A percentile compares a stretch with the other conserved stretches of the same genome.
Conservation (phyloP, 164 flowering plant species). For the Buxus sempervirens region DNA sequence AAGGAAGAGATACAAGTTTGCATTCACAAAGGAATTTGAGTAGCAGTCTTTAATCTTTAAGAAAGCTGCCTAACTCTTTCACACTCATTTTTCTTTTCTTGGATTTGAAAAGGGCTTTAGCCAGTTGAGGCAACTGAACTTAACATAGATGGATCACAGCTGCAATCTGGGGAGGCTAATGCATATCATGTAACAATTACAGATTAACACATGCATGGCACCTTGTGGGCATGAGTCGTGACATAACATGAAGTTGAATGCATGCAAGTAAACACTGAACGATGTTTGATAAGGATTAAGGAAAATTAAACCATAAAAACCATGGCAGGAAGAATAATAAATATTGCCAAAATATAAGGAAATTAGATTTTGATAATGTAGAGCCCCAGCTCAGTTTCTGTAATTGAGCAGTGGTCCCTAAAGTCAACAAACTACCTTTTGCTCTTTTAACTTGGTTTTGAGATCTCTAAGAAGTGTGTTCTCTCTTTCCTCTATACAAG, state of each 20-base stretch:
- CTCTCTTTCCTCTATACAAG: constrained; percentile 14
- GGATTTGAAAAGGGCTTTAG: constrained; percentile 6
- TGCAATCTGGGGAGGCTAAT: constrained; percentile 7
- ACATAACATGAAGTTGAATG: too few relatives aligned
- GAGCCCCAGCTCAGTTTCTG: constrained; percentile 6
- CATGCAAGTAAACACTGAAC: too few relatives aligned
- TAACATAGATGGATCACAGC: not conserved
- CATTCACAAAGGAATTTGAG: constrained; percentile 4
- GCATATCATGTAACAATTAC: not conserved
- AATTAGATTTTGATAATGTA: constrained; percentile 14
- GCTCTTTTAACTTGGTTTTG: not conserved
- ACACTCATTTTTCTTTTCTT: not conserved
- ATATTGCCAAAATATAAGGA: constrained; percentile 2
- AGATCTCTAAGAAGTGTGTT: not conserved
- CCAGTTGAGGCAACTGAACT: constrained; percentile 7
- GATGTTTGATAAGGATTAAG: too few relatives aligned
- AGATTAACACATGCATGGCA: not conserved
- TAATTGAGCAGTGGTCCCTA: constrained; percentile 15
- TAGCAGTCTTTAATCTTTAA: not conserved
- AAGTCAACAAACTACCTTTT: constrained; percentile 10
- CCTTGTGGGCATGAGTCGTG: too few relatives aligned
- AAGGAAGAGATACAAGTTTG: not conserved
- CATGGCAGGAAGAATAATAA: not conserved
- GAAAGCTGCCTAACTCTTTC: not conserved
- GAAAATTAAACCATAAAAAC: not conserved